phyloP scores from a whole-genome alignment of 495 filamentous ascomycete genomes.

The Elasticomyces elasticus region DNA sequence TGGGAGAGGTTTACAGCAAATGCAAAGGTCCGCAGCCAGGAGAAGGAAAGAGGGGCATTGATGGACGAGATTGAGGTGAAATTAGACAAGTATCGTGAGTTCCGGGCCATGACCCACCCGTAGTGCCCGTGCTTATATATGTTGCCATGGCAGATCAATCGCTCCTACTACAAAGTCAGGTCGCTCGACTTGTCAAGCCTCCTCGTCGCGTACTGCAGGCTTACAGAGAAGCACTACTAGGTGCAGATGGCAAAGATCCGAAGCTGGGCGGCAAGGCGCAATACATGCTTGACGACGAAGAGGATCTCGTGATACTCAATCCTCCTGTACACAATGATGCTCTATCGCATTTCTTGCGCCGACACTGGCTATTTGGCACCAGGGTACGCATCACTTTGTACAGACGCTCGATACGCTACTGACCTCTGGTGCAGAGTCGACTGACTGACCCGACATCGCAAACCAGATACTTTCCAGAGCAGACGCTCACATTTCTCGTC shows the following conservation, averaged over 20 bases:
- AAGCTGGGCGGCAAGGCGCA: background rate
- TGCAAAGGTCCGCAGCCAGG: background rate
- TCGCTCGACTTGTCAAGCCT: background rate
- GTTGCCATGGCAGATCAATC: background rate
- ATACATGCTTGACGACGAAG: background rate
- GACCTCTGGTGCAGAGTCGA: no score
- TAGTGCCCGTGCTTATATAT: no score
- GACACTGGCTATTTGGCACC: background rate
- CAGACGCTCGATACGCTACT: no score
- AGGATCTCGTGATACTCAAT: background rate
- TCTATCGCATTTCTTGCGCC: background rate
- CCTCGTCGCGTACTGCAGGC: background rate
- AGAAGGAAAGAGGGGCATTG: background rate
- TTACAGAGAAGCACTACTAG: background rate
- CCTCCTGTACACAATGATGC: background rate
- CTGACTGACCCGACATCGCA: background rate
- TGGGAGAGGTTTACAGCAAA: background rate
- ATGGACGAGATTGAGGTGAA: background rate
- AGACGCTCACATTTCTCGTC: background rate
- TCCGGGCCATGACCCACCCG: no score
- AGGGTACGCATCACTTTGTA: background rate
- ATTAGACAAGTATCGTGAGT: background rate
- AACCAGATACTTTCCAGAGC: conserved; percentile 1
- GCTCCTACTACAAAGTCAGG: background rate
- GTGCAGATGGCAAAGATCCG: background rate